phyloP scores from a whole-genome alignment of 805 yeast species.

The Cyberlindnera amylophila region DNA sequence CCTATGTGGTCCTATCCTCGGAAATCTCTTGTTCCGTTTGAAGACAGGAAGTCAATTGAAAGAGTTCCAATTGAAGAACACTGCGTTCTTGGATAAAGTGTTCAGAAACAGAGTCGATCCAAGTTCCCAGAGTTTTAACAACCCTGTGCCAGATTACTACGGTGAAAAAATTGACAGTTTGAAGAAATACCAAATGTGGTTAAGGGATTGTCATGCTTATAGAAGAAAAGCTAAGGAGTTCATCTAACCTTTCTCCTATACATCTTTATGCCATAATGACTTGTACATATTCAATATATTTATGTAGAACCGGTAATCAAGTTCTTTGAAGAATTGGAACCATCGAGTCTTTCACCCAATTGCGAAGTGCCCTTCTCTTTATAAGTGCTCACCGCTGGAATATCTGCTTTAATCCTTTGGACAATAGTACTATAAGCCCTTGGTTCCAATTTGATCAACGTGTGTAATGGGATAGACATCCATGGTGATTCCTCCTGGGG shows the following conservation, averaged over 20 bases:
- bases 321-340: constrained; percentile 22
- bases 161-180: constrained; percentile 92
- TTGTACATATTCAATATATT: no score
- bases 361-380: constrained; percentile 84
- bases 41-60: constrained; percentile 43
- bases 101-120: constrained; percentile 87
- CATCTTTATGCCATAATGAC: no score
- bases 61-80: constrained; percentile 58
- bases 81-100: constrained; percentile 69
- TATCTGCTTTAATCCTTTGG: constrained; percentile 87
- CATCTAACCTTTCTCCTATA: no score
- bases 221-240: constrained; percentile 77
- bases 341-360: constrained; percentile 35
- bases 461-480: constrained; percentile 98
- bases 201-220: constrained; percentile 90
- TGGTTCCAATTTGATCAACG: constrained; percentile 92
- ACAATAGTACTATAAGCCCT: constrained; percentile 88
- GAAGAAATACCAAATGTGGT: constrained; percentile 89
- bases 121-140: constrained; percentile 79
- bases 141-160: constrained; percentile 98
- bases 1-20: constrained; percentile 77
- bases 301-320: constrained; percentile 28
- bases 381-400: constrained; percentile 96
- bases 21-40: constrained; percentile 63
- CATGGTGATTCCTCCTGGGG: constrained; percentile 98